phyloP scores from a whole-genome alignment of 352 stramenopile genomes.

The Blastocystis sp. region DNA sequence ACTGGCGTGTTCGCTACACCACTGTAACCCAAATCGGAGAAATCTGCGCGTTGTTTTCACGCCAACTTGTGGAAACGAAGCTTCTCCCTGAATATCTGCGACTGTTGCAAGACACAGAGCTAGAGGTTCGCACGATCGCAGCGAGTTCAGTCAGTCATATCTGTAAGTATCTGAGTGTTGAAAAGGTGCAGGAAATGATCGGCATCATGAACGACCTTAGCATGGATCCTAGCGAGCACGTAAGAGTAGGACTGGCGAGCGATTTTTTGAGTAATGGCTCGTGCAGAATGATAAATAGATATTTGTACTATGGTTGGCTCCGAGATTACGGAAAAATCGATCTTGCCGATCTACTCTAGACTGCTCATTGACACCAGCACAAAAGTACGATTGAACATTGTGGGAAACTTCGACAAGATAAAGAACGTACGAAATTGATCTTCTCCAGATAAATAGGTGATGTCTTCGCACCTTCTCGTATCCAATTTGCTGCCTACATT shows the following conservation, averaged over 20 bases:
- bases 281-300: neutral
- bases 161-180: neutral
- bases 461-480: neutral
- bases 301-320: neutral
- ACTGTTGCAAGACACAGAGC: constrained; percentile 13
- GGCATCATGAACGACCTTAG: neutral
- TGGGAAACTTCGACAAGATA: constrained; percentile 29
- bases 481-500: neutral
- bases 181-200: neutral
- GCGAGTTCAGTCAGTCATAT: neutral
- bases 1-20: constrained; percentile 33
- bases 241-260: neutral
- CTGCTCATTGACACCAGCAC: constrained; percentile 22
- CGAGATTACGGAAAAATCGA: neutral
- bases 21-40: constrained; percentile 32
- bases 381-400: constrained; percentile 14
- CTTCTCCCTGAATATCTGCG: neutral
- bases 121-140: constrained; percentile 23
- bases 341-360: neutral
- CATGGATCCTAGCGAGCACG: constrained; percentile 24
- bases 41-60: constrained; percentile 9
- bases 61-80: neutral
- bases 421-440: neutral
- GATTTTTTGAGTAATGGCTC: constrained; percentile 6
- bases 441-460: neutral